Conservation (phyloP, 2,329 filamentous ascomycete species). For the Rhexocercosporidium sp. region DNA sequence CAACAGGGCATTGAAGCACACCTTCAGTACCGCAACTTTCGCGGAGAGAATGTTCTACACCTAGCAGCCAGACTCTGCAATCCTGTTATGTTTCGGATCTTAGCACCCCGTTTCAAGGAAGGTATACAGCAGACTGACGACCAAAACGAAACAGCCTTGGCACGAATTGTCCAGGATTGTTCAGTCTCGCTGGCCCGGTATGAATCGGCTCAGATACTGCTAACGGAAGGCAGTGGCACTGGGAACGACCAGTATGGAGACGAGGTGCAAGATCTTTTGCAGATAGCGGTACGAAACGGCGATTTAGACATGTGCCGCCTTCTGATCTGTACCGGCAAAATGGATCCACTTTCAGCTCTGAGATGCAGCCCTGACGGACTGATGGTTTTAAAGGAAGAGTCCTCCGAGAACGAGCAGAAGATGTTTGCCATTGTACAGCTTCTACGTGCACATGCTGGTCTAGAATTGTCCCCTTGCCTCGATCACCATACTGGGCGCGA, state of each 20-base stretch:
- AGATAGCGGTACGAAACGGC: conserved; percentile 10
- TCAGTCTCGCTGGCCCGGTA: conserved; percentile 12
- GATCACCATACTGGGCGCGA: conserved; percentile 1
- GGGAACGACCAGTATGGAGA: conserved; percentile 5
- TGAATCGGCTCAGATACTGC: conserved; percentile 17
- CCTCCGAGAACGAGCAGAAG: conserved; percentile 11
- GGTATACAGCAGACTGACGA: conserved; percentile 14
- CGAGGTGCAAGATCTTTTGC: conserved; percentile 14
- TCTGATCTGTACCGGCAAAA: conserved; percentile 13
- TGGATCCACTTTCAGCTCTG: conserved; percentile 16
- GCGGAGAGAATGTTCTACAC: conserved; percentile 14
- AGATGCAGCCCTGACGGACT: conserved; percentile 7
- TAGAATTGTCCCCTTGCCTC: conserved; percentile 4
- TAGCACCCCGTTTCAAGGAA: conserved; percentile 12
- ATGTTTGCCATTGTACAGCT: conserved; percentile 14
- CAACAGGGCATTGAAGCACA: conserved; percentile 18
- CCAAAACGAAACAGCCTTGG: conserved; percentile 16
- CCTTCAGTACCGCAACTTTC: conserved; percentile 15
- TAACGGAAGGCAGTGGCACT: conserved; percentile 9
- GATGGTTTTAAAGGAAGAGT: conserved; percentile 15
- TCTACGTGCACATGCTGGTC: conserved; percentile 5
- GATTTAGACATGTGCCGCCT: conserved; percentile 16
- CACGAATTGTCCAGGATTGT: conserved; percentile 10
- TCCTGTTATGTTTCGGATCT: conserved; percentile 17
- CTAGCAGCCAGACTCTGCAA: conserved; percentile 17